Evolutionary conservation across 208 protist genomes (phyloP).

Genomic region (Naegleria lovaniensis): DNA sequence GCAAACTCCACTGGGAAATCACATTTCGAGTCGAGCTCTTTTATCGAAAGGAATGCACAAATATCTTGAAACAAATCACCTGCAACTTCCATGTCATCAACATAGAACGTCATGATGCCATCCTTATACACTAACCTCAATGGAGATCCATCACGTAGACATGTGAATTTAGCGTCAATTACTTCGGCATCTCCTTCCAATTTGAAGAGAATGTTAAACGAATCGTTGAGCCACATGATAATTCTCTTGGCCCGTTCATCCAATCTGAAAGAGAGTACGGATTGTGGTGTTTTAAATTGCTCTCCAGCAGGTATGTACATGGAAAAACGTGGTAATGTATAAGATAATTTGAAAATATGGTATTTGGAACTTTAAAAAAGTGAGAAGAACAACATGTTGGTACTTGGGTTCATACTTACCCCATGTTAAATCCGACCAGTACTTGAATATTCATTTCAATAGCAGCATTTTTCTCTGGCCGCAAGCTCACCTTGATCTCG

Average conservation of each 20-base stretch:
- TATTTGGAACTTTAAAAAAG: constrained; percentile 45
- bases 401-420: neutral
- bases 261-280: constrained; percentile 54
- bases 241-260: constrained; percentile 43
- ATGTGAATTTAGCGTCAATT: constrained; percentile 52
- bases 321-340: constrained; percentile 69
- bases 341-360: constrained; percentile 68
- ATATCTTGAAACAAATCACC: constrained; percentile 73
- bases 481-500: constrained; percentile 55
- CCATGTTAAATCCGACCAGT: constrained; percentile 56
- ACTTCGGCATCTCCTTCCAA: constrained; percentile 36
- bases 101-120: constrained; percentile 48
- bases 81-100: constrained; percentile 69
- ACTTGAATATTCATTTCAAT: constrained; percentile 60
- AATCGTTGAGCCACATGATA: constrained; percentile 43
- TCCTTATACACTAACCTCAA: constrained; percentile 47
- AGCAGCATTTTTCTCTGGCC: constrained; percentile 54
- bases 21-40: constrained; percentile 45
- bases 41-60: constrained; percentile 45
- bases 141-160: constrained; percentile 56
- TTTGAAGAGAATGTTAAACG: constrained; percentile 31
- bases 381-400: neutral
- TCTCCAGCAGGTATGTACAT: constrained; percentile 57
- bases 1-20: constrained; percentile 68
- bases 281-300: constrained; percentile 35